Evolutionary conservation across 768 basidiomycete genomes (phyloP), one percentile per base, ranked within the genome.

Genomic region (Pulveroboletus frians): DNA sequence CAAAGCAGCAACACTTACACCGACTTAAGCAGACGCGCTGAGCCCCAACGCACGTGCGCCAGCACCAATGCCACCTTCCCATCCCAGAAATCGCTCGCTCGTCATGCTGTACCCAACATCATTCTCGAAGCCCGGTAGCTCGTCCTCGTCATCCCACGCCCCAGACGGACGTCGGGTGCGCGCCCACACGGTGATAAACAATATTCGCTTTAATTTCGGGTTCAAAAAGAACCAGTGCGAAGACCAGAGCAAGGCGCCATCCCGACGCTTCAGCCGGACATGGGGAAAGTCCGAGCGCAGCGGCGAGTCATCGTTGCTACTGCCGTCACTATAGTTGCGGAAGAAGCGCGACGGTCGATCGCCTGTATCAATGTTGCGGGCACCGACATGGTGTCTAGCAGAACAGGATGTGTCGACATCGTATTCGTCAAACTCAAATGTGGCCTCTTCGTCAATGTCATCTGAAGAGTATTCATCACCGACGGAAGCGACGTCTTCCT

Each of bases 151-250:
- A 26, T 70, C 71, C 72, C 76, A 80, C 46, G 71, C 78, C 35
- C 77, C 70, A 15, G 73, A 71, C 17, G 80, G 72, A 42, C 79
- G 78, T 59, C 77, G 78, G 29, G 85, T 84, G 38, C 86, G 80
- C 7, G 93, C 91, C 91, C 92, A 96, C 18, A 92, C 83, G 2
- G 91, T 87, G 50, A 96, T 79, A 71, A 95, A 97, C 47, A 98
- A 70, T 59, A 97, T 81, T 18, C 94, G 83, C 73, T 94, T 96
- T 70, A 84, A 72, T 73, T 92, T 94, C 61, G 86, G 80, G 75
- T 93, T 95, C 60, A 92, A 74, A 73, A 98, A 95, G 76, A 98
- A 97, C 85, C 92, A 95, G 66, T 95, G 91, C 10, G 90, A 91
- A 30, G 90, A 93, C 94, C 94, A 98, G 7, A 97, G 76, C 49